Evolutionary conservation across 208 protist species (phyloP), one percentile per base, ranked within the genome.

Genomic region (Endotrypanum monterogeii): DNA sequence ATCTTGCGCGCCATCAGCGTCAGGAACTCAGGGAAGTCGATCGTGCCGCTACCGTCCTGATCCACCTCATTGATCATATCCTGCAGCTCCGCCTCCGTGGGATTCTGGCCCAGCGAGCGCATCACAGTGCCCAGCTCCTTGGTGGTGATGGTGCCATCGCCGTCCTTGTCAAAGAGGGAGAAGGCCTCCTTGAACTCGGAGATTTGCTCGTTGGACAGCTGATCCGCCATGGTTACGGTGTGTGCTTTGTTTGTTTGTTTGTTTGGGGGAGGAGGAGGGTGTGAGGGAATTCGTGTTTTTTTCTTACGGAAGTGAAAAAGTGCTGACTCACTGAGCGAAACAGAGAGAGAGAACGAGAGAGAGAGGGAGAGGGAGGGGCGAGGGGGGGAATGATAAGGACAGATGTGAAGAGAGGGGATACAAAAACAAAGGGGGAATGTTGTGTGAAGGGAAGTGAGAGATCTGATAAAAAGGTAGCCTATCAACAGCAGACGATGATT

Each of bases 171-270:
- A 57, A 99, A 99, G 30, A 99, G 94, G 63, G 97, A 98, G 94
- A 99, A 99, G 30, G 99, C 99, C 91, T 99, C 99, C 93, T 99
- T 99, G 93, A 99, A 99, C 89, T 99, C 99, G 65, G 95, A 97
- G 74, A 99, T 98, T 86, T 99, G 98, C 89, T 99, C 98, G 87
- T 99, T 98, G 60, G 98, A 97, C 65, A 99, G 88, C 80, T 98
- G 85, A 66, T 97, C 84, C 71, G 87, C 87, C 89, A 93, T 93
- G 44, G 46, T 74, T 44, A 28, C 46, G 14, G 32, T 16, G 1
- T 8, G 50, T 14, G 35, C 54, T 66, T 6, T 39, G 55, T 70
- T 1, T 56, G 8, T 39, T 9, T 67, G 57, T 81, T 55, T 71
- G 65, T 65, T 57, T 57, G 16, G 54, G 16, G 25, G 16, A 11